Conservation (phyloP, 163 green algal genomes). For the Prototheca wickerhamii region DNA sequence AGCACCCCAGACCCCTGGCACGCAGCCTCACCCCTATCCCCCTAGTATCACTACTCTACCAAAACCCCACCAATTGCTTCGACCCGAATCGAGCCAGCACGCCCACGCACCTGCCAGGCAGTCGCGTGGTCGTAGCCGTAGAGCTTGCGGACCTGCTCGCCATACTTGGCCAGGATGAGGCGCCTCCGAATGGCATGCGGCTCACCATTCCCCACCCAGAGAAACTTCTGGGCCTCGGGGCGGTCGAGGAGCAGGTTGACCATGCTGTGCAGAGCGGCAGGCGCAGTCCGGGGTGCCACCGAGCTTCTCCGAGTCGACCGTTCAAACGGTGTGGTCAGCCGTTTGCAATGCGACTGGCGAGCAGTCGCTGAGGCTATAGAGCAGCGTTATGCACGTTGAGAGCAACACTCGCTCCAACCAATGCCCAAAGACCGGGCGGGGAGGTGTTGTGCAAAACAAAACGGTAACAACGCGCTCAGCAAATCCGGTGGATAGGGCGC, state of each 20-base stretch:
- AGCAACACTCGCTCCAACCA: no score
- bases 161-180: constrained; percentile 49
- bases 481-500: no score
- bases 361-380: no score
- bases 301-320: neutral
- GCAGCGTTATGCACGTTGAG: no score
- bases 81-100: neutral
- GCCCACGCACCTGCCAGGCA: constrained; percentile 33
- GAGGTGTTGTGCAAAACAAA: no score
- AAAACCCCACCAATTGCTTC: neutral
- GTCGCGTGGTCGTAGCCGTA: constrained; percentile 51
- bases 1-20: no score
- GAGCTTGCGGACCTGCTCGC: constrained; percentile 39
- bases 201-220: constrained; percentile 42
- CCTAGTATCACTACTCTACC: neutral
- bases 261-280: neutral
- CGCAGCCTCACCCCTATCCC: neutral
- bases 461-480: no score
- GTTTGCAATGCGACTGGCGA: no score
- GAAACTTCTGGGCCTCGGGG: constrained; percentile 26
- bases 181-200: constrained; percentile 38
- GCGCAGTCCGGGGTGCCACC: neutral
- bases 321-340: neutral
- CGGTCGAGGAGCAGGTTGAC: constrained; percentile 5
- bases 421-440: no score